Evolutionary conservation across 805 yeast species (phyloP), one percentile per base, ranked within the genome.

Genomic region (Torulaspora indica): DNA sequence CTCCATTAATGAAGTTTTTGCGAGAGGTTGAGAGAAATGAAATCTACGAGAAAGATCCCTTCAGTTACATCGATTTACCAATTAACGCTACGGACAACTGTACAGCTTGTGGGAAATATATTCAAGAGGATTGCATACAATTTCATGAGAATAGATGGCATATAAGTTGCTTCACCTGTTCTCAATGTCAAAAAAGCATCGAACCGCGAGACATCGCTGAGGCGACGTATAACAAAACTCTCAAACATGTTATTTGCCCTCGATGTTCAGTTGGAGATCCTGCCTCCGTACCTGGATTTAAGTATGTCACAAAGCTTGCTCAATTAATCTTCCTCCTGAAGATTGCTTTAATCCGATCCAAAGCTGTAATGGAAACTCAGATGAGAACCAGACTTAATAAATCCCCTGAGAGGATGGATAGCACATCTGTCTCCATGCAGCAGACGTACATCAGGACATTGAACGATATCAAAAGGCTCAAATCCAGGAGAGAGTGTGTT

Each of bases 291-390:
- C 51, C 69, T 1, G 89, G 84, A 0, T 81, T 88, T 58, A 74
- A 69, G 38, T 56, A 66, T n/a, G 81, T 89, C 1, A 74, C 87
- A 4, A 81, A 80, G 47, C 74, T 88, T 38, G 65, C 78, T 14
- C 98, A 93, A 64, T 74, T 89, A 57, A 72, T 82, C 14, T 87
- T 80, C 60, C 67, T 93, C 36, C 69, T 90, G 52, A 83, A 85
- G 56, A 88, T 93, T 49, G 98, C 98, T 0, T 70, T 90, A 37
- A 77, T 84, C 3, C 73, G 96, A 45, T 84, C 84, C 31, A 79
- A 68, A 57, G 73, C 77, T 14, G 85, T 81, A 0, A 79, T 83
- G 78, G 67, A 66, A 36, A 61, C 57, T 24, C 70, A 66, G 43
- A 34, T 57, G 47, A 54, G 53, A 39, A 52, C 53, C 27, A 32